A percentile compares a stretch with the other conserved stretches of the same genome.
Evolutionary conservation across 2,329 filamentous ascomycete species (phyloP).

Genomic region (Fusarium torreyae): DNA sequence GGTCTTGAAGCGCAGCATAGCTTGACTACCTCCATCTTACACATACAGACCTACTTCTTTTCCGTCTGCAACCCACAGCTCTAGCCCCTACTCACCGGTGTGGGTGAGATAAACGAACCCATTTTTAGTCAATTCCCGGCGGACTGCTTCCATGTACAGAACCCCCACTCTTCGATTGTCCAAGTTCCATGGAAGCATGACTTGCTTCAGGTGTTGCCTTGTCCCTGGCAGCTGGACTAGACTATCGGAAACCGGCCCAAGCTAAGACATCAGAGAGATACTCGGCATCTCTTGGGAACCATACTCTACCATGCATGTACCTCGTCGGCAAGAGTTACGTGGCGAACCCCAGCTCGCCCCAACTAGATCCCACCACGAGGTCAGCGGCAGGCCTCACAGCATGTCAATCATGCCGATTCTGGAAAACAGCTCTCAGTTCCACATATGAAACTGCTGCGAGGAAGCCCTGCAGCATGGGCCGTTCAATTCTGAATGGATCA

Average conservation of each 20-base stretch:
- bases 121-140: conserved; percentile 34
- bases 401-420: conserved; percentile 31
- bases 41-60: neutral
- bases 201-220: conserved; percentile 29
- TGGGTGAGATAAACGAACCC: conserved; percentile 36
- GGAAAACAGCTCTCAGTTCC: conserved; percentile 21
- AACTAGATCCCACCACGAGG: conserved; percentile 23
- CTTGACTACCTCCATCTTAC: conserved; percentile 15
- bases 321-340: conserved; percentile 32
- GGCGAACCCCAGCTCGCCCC: conserved; percentile 15
- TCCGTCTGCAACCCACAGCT: conserved; percentile 31
- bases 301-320: conserved; percentile 1
- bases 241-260: conserved; percentile 14
- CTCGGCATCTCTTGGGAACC: conserved; percentile 6
- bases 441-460: conserved; percentile 6
- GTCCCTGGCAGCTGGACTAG: conserved; percentile 37
- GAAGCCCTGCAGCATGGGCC: conserved; percentile 3
- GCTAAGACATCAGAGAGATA: conserved; percentile 10
- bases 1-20: conserved; percentile 31
- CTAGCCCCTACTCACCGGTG: conserved; percentile 47
- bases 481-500: conserved; percentile 19
- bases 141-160: conserved; percentile 21
- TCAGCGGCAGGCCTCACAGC: conserved; percentile 40
- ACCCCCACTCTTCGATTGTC: conserved; percentile 40
- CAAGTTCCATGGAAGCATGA: conserved; percentile 26